Percentiles rank a stretch among this genome's conserved stretches.
phyloP scores from a whole-genome alignment of 768 basidiomycete genomes.

The Pleurotus citrinopileatus region DNA sequence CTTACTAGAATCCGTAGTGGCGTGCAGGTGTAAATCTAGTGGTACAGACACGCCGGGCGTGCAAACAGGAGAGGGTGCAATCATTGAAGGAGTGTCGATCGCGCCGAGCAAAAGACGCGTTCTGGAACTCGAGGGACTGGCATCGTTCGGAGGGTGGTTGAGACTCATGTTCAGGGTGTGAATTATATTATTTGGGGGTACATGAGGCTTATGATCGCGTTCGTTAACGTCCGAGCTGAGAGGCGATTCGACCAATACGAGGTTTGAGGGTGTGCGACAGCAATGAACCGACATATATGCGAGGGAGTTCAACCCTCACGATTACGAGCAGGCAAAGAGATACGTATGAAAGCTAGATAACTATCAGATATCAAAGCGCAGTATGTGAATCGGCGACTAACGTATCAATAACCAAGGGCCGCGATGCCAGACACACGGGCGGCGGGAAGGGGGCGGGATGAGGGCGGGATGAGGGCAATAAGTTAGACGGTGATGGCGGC shows the following conservation, averaged over 20 bases:
- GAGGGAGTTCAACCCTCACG: too few species aligned
- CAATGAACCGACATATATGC: too few species aligned
- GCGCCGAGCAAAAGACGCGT: background rate
- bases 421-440: too few species aligned
- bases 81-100: slow-evolving; percentile 45
- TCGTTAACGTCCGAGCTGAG: background rate
- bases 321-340: too few species aligned
- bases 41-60: slow-evolving; percentile 31
- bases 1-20: background rate
- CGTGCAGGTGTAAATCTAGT: background rate
- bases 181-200: background rate
- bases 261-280: too few species aligned
- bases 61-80: slow-evolving; percentile 56
- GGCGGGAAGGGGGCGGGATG: background rate
- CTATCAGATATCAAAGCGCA: too few species aligned
- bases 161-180: background rate
- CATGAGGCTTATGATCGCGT: background rate
- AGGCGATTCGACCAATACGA: background rate
- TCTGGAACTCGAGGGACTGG: background rate
- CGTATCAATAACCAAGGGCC: too few species aligned
- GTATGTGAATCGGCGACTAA: background rate
- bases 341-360: background rate
- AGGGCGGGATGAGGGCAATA: background rate
- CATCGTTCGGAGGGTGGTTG: slow-evolving; percentile 1
- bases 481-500: background rate